Base-by-base conservation (phyloP, 805 yeast species). In the Candida boidinii region DNA sequence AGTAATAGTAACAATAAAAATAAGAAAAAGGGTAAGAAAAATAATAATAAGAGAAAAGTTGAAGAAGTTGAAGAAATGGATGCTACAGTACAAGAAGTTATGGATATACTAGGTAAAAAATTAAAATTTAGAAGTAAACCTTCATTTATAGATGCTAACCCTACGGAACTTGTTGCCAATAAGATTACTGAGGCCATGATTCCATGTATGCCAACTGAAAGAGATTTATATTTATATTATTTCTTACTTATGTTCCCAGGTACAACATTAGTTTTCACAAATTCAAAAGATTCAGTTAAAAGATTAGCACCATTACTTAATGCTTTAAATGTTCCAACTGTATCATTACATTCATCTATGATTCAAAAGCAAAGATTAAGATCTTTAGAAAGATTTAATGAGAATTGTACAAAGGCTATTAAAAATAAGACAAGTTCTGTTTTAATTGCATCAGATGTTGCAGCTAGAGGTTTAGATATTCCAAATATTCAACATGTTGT, bases 401-500 rank as follows among this genome's bases (percentile, higher is more conserved):
- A 63, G 29, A 65, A 72, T 28, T 46, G 51, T 19, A 49, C 41
- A 17, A 53, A 37, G 2, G 55, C 58, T 7, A 49, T 49, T 16
- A 56, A 60, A 6, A 58, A 65, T 30, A 69, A 71, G 16, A 68
- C 59, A 31, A 62, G 76, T 3, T 66, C 83, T 1, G 88, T 88
- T 3, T 64, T 92, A 35, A 72, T 92, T 33, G 95, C 96, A 1
- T 86, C 97, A 4, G 98, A 92, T 58, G 97, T 92, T 29, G 98
- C 98, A 2, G 98, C 98, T 4, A 75, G 98, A 66, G 98, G 98
- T 38, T 68, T 92, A 38, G 98, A 92, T 66, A 86, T 92, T 34
- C 81, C 94, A 3, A 73, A 71, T 29, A 88, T 92, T 32, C 79
- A 87, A 46, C 97, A 92, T 56, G 97, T 92, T 30, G 83, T 90